Evolutionary conservation across 805 yeast genomes (phyloP), one percentile per base, ranked within the genome.

Genomic region (Metschnikowia baotianmanensis): DNA sequence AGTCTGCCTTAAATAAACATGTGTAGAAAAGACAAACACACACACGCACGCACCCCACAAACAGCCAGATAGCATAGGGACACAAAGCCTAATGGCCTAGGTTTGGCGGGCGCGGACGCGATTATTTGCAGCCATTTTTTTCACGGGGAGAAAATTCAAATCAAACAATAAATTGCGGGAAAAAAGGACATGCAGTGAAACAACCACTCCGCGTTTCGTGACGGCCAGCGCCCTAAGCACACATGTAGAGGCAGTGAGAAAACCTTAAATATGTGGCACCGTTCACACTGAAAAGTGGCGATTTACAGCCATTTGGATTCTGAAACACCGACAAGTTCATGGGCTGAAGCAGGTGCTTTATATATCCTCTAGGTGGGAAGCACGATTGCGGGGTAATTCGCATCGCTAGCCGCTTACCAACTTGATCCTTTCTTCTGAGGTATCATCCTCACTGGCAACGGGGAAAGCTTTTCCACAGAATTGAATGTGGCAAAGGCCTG

Each of bases 11-110:
- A 40, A 34, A 34, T 40, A 34, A 33, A 23, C n/a, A 22, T 20
- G 35, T 26, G 36, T 6, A 23, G 21, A 9, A 19, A 28, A 34
- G 36, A 40, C 39, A 40, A 40, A 30, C 38, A 34, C 43, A 40
- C 42, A 33, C 39, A 39, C 31, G 32, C 43, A 34, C 43, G 42
- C 36, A 31, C 38, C 39, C 43, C 34, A 29, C 34, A 40, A 35
- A 12, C 25, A 27, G n/a, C 10, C 21, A 7, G 12, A 22, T 9
- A 15, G 15, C 17, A 21, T n/a, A 36, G 27, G 22, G 27, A 31
- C 42, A 38, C 42, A 38, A 38, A 38, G 21, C n/a, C 26, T 18
- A 20, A 25, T 35, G 33, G 29, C 31, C 17, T 26, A 38, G 4
- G 11, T 19, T 25, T 15, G 12, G 28, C 29, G 25, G n/a, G 42